Conservation (phyloP, 352 stramenopile species). For the Globisporangium megalacanthum region DNA sequence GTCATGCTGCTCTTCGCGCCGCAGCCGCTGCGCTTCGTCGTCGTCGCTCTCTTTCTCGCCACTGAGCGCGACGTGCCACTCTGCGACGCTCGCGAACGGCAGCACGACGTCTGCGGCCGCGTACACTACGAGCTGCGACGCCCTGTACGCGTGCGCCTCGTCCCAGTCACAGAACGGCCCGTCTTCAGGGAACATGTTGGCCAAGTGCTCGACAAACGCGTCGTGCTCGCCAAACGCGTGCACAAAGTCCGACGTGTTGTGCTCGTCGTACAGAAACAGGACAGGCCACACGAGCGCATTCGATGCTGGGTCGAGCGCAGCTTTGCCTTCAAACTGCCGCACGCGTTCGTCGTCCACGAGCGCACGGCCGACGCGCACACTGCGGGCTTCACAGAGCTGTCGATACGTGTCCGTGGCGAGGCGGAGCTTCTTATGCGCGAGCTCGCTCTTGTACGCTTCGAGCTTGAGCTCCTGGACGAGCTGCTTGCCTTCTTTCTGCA, state of each 20-base stretch:
- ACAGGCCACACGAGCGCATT: slow-evolving; percentile 74
- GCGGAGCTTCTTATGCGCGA: slow-evolving; percentile 62
- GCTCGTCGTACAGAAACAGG: slow-evolving; percentile 83
- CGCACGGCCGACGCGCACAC: slow-evolving; percentile 62
- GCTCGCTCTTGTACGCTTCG: slow-evolving; percentile 55
- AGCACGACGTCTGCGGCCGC: slow-evolving; percentile 65
- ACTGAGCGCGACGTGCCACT: slow-evolving; percentile 80
- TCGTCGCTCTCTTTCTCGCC: slow-evolving; percentile 65
- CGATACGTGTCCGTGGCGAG: slow-evolving; percentile 76
- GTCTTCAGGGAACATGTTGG: slow-evolving; percentile 88
- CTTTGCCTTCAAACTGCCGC: slow-evolving; percentile 78
- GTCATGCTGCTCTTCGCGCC: slow-evolving; percentile 66
- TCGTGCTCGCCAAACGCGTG: slow-evolving; percentile 78
- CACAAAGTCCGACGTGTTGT: slow-evolving; percentile 83
- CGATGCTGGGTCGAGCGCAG: slow-evolving; percentile 54
- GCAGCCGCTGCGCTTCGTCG: slow-evolving; percentile 53
- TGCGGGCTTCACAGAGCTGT: slow-evolving; percentile 54
- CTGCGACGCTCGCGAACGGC: slow-evolving; percentile 49
- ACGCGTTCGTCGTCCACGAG: slow-evolving; percentile 79
- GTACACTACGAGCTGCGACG: slow-evolving; percentile 72
- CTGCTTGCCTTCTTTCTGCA: slow-evolving; percentile 55
- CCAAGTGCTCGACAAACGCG: slow-evolving; percentile 76
- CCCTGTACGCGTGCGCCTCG: slow-evolving; percentile 57
- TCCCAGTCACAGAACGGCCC: slow-evolving; percentile 83
- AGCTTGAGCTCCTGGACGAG: slow-evolving; percentile 60